Percentiles rank a stretch among this genome's conserved stretches.
Evolutionary conservation across 257 asterid species (phyloP).

Genomic region (Verbascum thapsus): DNA sequence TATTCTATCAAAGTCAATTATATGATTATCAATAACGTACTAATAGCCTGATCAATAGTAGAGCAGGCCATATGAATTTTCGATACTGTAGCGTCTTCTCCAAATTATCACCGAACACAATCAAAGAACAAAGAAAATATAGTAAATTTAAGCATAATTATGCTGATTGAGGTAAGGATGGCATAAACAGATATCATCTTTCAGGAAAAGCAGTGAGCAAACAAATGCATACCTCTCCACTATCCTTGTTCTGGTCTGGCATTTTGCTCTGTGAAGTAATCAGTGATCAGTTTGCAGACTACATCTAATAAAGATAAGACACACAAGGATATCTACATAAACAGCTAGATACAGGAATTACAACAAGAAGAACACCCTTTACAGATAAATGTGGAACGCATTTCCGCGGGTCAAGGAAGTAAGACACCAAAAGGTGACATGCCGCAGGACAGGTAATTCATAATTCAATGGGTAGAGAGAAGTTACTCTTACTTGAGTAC

Average conservation of each 20-base stretch:
- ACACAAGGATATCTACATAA: neutral
- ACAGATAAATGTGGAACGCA: slow-evolving; percentile 1
- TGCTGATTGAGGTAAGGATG: slow-evolving; percentile 15
- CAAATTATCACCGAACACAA: neutral
- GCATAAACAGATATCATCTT: slow-evolving; percentile 6
- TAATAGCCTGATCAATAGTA: too few relatives aligned
- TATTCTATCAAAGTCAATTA: neutral
- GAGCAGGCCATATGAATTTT: too few relatives aligned
- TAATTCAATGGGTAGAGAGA: too few relatives aligned
- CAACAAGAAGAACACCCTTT: slow-evolving; percentile 12
- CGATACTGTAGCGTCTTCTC: too few relatives aligned
- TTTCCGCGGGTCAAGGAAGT: too few relatives aligned
- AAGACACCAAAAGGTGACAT: too few relatives aligned
- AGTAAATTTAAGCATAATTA: slow-evolving; percentile 8
- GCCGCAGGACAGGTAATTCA: too few relatives aligned
- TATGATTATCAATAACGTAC: too few relatives aligned
- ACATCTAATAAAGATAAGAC: slow-evolving; percentile 3
- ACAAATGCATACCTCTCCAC: slow-evolving; percentile 48
- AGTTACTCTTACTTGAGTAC: too few relatives aligned
- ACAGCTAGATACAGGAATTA: neutral
- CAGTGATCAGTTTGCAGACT: slow-evolving; percentile 3
- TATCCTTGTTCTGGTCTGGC: slow-evolving; percentile 43
- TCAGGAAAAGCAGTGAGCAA: slow-evolving; percentile 2
- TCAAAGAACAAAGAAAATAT: slow-evolving; percentile 4
- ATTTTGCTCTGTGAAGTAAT: slow-evolving; percentile 45